Conservation (phyloP, 2,329 filamentous ascomycete genomes). For the Talaromyces sp. region DNA sequence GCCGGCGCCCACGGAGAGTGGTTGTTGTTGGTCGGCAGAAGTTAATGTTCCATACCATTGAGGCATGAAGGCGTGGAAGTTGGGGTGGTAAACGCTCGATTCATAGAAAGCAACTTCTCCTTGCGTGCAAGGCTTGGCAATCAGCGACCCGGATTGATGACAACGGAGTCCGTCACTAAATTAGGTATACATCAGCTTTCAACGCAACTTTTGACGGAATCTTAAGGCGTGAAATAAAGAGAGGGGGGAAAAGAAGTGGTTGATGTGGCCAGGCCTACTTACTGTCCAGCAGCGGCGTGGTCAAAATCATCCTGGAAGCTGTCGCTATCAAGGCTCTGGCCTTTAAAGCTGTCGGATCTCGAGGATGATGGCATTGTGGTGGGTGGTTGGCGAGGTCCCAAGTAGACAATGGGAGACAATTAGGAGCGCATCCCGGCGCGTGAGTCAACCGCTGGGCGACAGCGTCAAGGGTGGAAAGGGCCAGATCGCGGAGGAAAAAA, state of each 20-base stretch:
- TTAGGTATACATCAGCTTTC: not conserved
- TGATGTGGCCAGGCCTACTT: slow-evolving; percentile 21
- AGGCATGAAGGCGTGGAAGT: slow-evolving; percentile 76
- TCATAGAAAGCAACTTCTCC: slow-evolving; percentile 89
- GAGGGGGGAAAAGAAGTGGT: not conserved
- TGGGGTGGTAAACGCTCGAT: slow-evolving; percentile 58
- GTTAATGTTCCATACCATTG: slow-evolving; percentile 71
- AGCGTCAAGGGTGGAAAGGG: not conserved
- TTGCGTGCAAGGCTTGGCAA: slow-evolving; percentile 89
- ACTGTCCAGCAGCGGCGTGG: slow-evolving; percentile 45
- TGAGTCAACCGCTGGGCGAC: slow-evolving; percentile 1
- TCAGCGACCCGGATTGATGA: slow-evolving; percentile 73
- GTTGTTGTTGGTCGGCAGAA: slow-evolving; percentile 41
- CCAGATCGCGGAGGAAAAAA: not conserved
- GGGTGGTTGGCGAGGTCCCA: not conserved
- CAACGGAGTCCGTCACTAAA: slow-evolving; percentile 81
- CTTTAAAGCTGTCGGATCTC: slow-evolving; percentile 26
- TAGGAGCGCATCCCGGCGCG: slow-evolving; percentile 3
- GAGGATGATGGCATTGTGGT: slow-evolving; percentile 21
- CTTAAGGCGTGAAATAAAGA: not conserved
- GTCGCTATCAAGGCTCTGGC: slow-evolving; percentile 29
- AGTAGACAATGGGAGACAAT: not conserved
- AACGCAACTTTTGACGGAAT: not conserved
- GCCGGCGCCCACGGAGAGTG: slow-evolving; percentile 33
- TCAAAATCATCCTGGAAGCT: slow-evolving; percentile 38